Evolutionary conservation across 2,329 filamentous ascomycete species (phyloP), one percentile per base, ranked within the genome.

Genomic region (Ceratocystis ficicola): DNA sequence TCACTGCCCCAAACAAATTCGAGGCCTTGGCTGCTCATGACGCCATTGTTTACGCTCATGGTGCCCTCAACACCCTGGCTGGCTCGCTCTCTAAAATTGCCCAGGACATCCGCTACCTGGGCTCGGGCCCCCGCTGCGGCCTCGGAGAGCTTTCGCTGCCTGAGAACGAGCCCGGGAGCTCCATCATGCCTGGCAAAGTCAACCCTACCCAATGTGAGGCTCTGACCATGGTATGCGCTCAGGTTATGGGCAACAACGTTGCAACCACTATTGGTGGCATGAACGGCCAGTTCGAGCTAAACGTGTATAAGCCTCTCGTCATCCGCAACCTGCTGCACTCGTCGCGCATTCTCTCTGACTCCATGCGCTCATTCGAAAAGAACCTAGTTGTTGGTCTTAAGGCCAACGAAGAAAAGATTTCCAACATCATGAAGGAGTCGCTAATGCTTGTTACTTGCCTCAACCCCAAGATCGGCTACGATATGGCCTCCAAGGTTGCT

Each of bases 171-270:
- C 94, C 94, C 44, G 93, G 93, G 70, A 94, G 88, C 73, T 95
- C 89, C 72, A 97, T 99, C 81, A 99, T 99, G 94, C 94, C 94
- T 57, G 94, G 94, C 73, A 99, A 99, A 82, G 94, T 99, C 75
- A 99, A 99, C 81, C 94, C 94, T 41, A 99, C 94, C 41, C 94
- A 99, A 79, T 96, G 91, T 78, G 94, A 99, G 81, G 89, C 91
- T 69, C 80, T 99, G 76, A 97, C 94, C 72, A 99, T 99, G 94
- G 82, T 97, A 68, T 96, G 93, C 80, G 86, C 90, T 22, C 94
- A 99, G 78, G 93, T 99, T 69, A 96, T 97, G 83, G 94, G 94
- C 73, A 99, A 99, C 83, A 86, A 97, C 75, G 88, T 91, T 65
- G 90, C 94, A 46, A 86, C 90, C 68, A 96, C 93, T 36, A 90